Evolutionary conservation across 208 protist genomes (phyloP).

Genomic region (Baffinella frigidus): DNA sequence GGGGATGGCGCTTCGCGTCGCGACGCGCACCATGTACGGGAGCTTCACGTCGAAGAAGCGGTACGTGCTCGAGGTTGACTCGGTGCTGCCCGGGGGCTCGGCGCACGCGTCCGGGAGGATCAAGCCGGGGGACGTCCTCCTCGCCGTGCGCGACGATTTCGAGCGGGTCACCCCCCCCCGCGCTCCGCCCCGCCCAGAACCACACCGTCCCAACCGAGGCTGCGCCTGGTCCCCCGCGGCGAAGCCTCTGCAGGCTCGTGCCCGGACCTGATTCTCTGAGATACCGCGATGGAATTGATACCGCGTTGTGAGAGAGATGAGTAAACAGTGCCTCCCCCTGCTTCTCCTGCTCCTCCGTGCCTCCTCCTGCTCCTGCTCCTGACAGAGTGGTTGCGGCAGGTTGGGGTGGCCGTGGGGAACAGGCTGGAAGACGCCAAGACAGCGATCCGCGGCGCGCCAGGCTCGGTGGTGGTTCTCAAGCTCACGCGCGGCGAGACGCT

Average conservation of each 20-base stretch:
- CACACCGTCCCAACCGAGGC: background rate
- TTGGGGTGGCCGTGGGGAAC: background rate
- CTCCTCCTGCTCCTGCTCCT: background rate
- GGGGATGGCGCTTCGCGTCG: background rate
- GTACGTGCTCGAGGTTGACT: slow-evolving; percentile 10
- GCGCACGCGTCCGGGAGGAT: background rate
- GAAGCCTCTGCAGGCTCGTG: too few relatives aligned
- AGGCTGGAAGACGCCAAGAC: slow-evolving; percentile 7
- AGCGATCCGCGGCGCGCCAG: background rate
- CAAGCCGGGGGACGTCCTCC: slow-evolving; percentile 4
- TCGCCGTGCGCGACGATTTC: background rate
- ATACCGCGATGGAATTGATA: too few relatives aligned
- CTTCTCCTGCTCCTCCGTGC: background rate
- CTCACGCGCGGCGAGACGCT: background rate
- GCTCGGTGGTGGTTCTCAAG: slow-evolving; percentile 27
- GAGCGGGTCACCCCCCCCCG: background rate
- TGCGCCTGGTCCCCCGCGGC: background rate
- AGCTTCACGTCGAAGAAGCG: background rate
- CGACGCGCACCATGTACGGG: background rate
- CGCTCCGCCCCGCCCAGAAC: background rate
- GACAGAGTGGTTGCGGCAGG: background rate
- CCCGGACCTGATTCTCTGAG: too few relatives aligned
- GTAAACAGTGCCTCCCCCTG: too few relatives aligned
- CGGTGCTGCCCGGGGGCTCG: background rate
- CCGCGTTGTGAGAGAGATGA: too few relatives aligned